Evolutionary conservation across 2,329 filamentous ascomycete genomes (phyloP), one percentile per base, ranked within the genome.

Genomic region (Nemania sp.): DNA sequence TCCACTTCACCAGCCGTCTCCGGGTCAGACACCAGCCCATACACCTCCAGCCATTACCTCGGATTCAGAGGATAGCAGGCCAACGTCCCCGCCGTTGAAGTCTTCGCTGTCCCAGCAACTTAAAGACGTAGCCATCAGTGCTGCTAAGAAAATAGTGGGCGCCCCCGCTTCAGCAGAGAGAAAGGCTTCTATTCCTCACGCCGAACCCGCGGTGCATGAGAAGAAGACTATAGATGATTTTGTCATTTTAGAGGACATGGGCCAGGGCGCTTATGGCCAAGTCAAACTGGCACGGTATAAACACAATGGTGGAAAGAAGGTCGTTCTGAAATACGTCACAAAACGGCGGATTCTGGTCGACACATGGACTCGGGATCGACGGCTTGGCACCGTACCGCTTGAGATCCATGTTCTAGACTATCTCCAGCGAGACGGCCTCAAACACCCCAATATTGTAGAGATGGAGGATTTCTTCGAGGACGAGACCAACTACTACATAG

Each of bases 391-490:
- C 0, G 95, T 99, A 0, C 95, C 95, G 1, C 81, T 99, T 61
- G 95, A 99, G 75, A 98, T 99, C 64, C 95, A 99, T 70, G 95
- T 99, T 37, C 81, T 99, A 15, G 92, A 99, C 75, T 99, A 94
- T 72, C 85, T 99, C 11, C 87, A 92, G 25, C 85, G 89, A 32
- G 92, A 88, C 55, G 87, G 86, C 45, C 78, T 88, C 32, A 80
- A 80, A 47, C 87, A 90, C 68, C 84, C 85, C 54, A 90, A 90
- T 68, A 89, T 90, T 67, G 85, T 90, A 15, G 87, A 90, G 74
- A 90, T 90, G 87, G 82, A 87, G 61, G 86, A 87, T 63, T 90
- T 90, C 72, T 90, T 90, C 67, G 87, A 90, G 74, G 91, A 96
- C 67, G 88, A 91, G 65, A 81, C 88, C 69, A 98, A 99, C 73